A percentile compares a stretch with the other conserved stretches of the same genome.
Conservation (phyloP, 331 rosid species). For the Acacia concinna region DNA sequence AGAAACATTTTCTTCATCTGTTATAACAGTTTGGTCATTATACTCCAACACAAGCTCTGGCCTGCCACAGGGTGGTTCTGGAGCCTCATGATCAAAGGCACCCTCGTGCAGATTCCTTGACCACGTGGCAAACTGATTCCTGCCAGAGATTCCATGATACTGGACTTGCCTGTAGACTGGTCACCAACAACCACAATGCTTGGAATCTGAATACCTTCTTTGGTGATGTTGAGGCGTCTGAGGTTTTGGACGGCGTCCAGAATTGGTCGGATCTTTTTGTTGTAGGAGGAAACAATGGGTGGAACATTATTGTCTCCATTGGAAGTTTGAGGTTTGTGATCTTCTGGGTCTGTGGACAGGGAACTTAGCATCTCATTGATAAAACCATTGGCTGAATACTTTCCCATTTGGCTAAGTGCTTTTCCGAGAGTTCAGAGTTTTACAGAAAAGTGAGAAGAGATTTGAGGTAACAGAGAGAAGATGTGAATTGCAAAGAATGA, state of each 20-base stretch:
- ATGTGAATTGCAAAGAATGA: not conserved
- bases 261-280: slow-evolving; percentile 42
- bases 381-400: too few species aligned
- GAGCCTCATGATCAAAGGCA: slow-evolving; percentile 56
- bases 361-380: not conserved
- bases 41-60: slow-evolving; percentile 53
- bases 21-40: slow-evolving; percentile 27
- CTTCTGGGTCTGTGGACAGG: not conserved
- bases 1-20: slow-evolving; percentile 42
- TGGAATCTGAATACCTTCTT: slow-evolving; percentile 52
- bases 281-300: slow-evolving; percentile 37
- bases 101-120: slow-evolving; percentile 66
- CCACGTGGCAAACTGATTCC: slow-evolving; percentile 64
- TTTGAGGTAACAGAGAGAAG: not conserved
- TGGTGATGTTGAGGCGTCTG: slow-evolving; percentile 40
- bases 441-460: not conserved
- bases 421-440: not conserved
- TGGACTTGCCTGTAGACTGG: slow-evolving; percentile 43
- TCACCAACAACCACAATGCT: slow-evolving; percentile 52
- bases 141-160: slow-evolving; percentile 51
- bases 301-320: slow-evolving; percentile 4
- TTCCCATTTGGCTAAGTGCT: not conserved
- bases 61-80: slow-evolving; percentile 36
- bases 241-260: slow-evolving; percentile 45
- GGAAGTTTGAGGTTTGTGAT: not conserved